phyloP scores from a whole-genome alignment of 345 rosid species.

The Eucalyptus sp. region DNA sequence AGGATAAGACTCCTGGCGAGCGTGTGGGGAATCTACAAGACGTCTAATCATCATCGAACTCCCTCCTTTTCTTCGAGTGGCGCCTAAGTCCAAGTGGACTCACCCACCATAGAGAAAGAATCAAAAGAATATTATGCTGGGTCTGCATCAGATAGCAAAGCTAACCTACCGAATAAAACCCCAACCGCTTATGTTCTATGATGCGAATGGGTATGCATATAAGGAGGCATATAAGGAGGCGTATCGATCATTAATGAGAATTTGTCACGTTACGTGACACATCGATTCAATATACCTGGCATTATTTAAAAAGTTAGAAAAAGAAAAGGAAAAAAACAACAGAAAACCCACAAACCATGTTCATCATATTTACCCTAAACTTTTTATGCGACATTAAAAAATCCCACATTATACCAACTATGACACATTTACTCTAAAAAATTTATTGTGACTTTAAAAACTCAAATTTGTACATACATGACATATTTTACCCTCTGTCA shows the following conservation, averaged over 20 bases:
- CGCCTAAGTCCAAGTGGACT: neutral
- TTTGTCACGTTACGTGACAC: neutral
- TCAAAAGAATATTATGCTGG: neutral
- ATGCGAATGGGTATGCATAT: neutral
- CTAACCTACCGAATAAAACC: neutral
- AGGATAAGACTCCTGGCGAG: neutral
- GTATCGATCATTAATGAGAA: neutral
- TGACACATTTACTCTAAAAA: neutral
- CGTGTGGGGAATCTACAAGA: neutral
- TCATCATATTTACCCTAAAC: neutral
- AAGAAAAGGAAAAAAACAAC: neutral
- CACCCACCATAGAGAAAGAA: neutral
- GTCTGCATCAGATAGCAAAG: neutral
- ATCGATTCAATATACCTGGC: neutral
- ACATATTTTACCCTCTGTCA: neutral
- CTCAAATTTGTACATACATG: no score
- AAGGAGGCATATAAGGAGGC: no score
- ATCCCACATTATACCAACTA: rapidly evolving
- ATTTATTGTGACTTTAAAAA: neutral
- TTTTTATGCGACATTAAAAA: no score
- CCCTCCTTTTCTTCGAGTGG: neutral
- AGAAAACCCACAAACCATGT: no score
- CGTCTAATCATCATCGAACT: neutral
- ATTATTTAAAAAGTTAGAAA: no score
- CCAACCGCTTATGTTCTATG: neutral